Evolutionary conservation across 2,329 filamentous ascomycete species (phyloP), one percentile per base, ranked within the genome.

Genomic region (Fusarium sacchari): DNA sequence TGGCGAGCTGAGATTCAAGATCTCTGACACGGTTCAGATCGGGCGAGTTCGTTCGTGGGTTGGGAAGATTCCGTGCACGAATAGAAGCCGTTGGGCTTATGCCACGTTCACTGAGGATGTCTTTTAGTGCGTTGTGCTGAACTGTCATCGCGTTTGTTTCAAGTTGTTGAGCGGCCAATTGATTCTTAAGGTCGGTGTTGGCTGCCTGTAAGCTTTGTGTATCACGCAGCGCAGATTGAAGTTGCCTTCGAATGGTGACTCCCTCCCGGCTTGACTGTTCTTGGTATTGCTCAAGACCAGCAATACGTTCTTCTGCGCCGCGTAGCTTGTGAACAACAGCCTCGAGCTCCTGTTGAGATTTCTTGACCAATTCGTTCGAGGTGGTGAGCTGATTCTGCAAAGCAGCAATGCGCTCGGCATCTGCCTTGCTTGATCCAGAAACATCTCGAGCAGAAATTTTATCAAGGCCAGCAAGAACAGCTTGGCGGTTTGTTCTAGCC

Each of bases 181-280:
- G 92, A 77, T 94, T 90, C 83, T 94, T 94, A 73, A 97, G 85
- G 22, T 97, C 95, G 4, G 92, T 88, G 82, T 96, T 96, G 69
- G 93, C 90, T 39, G 93, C 90, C 75, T 95, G 93, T 32, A 97
- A 86, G n/a, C 89, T 87, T 80, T 97, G 95, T 20, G 92, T 91
- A 65, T 99, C 96, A 73, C 92, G 92, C 81, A 97, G 87, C 9
- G 94, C 91, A 32, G 91, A 88, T 81, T 98, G 96, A 60, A 99
- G 88, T 80, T 98, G 96, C 80, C 96, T 92, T 61, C 96, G 91
- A 74, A 98, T 94, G 40, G 92, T 90, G 61, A 99, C 91, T 55
- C 95, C 95, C 82, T 99, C 97, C 49, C 96, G 90, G 82, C 95
- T 98, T 8, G 95, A 93, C 83, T 99, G 96, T 80, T 99, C 96